Base-by-base conservation (phyloP, 2,329 filamentous ascomycete genomes). In the Pseudogymnoascus sp. region DNA sequence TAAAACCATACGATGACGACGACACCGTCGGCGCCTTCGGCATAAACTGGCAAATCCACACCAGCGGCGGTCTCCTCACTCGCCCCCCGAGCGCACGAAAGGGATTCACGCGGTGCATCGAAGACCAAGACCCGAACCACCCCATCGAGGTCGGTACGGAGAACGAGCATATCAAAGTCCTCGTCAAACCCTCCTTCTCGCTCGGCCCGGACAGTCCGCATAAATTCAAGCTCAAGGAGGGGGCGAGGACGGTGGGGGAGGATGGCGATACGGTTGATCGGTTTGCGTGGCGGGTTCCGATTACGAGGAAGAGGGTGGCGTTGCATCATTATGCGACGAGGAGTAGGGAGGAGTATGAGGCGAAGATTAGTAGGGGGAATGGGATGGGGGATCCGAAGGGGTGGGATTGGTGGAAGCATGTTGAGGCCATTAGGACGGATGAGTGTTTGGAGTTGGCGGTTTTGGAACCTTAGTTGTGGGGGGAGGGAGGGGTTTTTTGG, bases 261-360 rank as follows among this genome's bases (percentile, higher is more conserved):
- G 31, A 71, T 60, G 69, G 69, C 6, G 70, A 73, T 37, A 36
- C 65, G 11, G 65, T 71, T 1, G 62, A 62, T 4, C 65, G 64
- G 4, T 62, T 48, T 2, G 71, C 70, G 3, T 71, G 66, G 54
- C 65, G 73, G 6, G 64, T 63, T 21, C 73, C 73, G 11, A 71
- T 74, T 36, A 73, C 71, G 2, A 68, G 71, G 43, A 65, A 71
- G 16, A 65, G 71, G 23, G 65, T 75, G 31, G 68, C 66, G 1
- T 60, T 76, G 60, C 74, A 75, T 67, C 73, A 75, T 64, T 76
- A 75, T 65, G 70, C 70, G 11, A 65, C 73, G 37, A 74, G 74
- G 69, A 75, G 73, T 63, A 65, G 64, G 14, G 69, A 72, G 64
- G 70, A 76, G 63, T 75, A 67, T 65, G 69, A 69, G 65, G 68